Conservation (phyloP, 139 green algal genomes). For the Dunaliella primolecta region DNA sequence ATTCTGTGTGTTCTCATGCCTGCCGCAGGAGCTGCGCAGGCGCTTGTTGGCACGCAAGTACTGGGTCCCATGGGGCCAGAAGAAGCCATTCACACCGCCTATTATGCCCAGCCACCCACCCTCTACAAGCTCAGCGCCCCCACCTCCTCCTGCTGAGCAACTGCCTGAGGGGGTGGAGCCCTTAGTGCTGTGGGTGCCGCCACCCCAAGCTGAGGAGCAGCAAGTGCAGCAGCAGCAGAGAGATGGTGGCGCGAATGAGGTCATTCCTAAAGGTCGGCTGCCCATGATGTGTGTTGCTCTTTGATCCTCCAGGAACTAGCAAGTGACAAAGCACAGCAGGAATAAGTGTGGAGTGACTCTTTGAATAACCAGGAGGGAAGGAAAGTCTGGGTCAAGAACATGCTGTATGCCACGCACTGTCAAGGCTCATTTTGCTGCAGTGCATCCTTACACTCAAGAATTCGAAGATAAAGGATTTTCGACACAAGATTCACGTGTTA, state of each 20-base stretch:
- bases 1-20: neutral
- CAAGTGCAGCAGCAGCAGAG: no score
- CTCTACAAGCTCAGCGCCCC: neutral
- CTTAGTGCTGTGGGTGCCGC: slow-evolving; percentile 76
- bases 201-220: no score
- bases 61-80: slow-evolving; percentile 82
- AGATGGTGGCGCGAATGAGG: no score
- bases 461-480: neutral
- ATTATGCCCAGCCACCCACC: neutral
- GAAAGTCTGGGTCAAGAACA: no score
- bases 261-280: no score
- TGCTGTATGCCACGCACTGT: no score
- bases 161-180: slow-evolving; percentile 68
- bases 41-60: slow-evolving; percentile 56
- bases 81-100: slow-evolving; percentile 41
- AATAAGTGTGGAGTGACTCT: no score
- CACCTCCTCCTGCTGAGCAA: neutral
- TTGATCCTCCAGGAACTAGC: no score
- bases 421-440: slow-evolving; percentile 11
- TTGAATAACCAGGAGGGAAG: no score
- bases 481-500: neutral
- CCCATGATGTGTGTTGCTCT: no score
- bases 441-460: no score
- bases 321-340: no score
- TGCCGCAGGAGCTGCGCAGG: slow-evolving; percentile 53